These are phyloP conservation scores for Dictyostelium capitatum DNA, from an alignment of 78 protist species.

Conservation along the genomic window DNA sequence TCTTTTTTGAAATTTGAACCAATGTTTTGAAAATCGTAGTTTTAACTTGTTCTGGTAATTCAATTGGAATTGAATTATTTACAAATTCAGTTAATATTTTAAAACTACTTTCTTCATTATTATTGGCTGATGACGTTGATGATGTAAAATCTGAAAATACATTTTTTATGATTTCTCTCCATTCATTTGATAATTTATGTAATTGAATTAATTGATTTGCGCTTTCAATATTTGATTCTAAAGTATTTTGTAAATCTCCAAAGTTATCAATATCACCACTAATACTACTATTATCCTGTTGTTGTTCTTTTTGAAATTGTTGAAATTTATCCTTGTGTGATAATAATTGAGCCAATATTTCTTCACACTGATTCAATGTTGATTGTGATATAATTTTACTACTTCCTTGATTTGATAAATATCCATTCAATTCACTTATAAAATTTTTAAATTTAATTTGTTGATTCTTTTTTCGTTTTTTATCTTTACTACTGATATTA, in stretches of 20 bases:
- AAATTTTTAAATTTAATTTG: slow-evolving; percentile 30
- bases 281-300: too few relatives aligned
- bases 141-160: slow-evolving; percentile 10
- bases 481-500: background rate
- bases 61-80: background rate
- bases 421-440: background rate
- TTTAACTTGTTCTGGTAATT: slow-evolving; percentile 36
- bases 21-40: slow-evolving; percentile 15
- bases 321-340: too few relatives aligned
- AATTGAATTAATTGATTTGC: background rate
- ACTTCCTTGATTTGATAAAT: slow-evolving; percentile 11
- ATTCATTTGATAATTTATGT: slow-evolving; percentile 2
- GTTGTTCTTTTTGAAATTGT: too few relatives aligned
- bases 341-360: background rate
- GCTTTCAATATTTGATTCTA: background rate
- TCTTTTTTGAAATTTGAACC: slow-evolving; percentile 41
- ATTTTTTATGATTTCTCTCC: slow-evolving; percentile 34
- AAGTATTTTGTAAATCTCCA: too few relatives aligned
- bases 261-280: too few relatives aligned
- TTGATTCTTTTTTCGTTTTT: slow-evolving; percentile 19
- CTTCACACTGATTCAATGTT: background rate
- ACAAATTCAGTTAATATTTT: background rate
- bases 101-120: background rate
- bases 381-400: background rate
- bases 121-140: background rate